Base-by-base conservation (phyloP, 1,284 basidiomycete genomes). In the Grifola frondosa region DNA sequence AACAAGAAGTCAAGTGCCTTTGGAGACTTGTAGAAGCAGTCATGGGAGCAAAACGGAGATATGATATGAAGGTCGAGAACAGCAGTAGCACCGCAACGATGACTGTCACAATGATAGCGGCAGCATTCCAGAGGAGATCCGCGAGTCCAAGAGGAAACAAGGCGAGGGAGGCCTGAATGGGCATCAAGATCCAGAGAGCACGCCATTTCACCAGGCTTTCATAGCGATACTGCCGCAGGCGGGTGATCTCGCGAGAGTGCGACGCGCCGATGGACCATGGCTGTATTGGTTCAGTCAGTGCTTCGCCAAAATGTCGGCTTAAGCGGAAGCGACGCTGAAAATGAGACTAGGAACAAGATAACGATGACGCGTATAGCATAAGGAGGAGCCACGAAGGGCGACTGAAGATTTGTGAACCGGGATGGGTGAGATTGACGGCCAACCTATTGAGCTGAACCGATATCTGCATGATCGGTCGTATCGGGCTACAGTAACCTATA, bases 71-170 rank as follows among this genome's bases (percentile, higher is more conserved):
- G 5, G 31, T 16, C 5, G 29, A 46, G 13, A 50, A 48, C n/a
- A 42, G 22, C 25, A 37, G 22, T 3, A 34, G 36, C 22, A 44
- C 22, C 2, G 44, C 38, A 17, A 50, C 34, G 44, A 55, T 37
- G 11, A 26, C 41, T 5, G 41, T 40, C 8, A 47, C 42, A 12
- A 50, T 40, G 1, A 26, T n/a, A 1, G 48, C 45, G 15, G 50
- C 50, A 28, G 42, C 22, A 3, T 43, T 41, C 50, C 48, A 55
- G 10, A 50, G 41, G 7, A 52, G 37, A 20, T 49, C 48, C n/a
- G n/a, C n/a, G 6, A 51, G 24, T 1, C 66, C 66, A 3, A 46
- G 48, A 16, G 65, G 56, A 50, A 66, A 67, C 5, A 65, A 51
- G 6, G 56, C 39, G 4, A 65, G 46, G 0, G 64, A 53, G 12